phyloP scores from a whole-genome alignment of 2,329 filamentous ascomycete species.

The Atkinsonella hypoxylon region DNA sequence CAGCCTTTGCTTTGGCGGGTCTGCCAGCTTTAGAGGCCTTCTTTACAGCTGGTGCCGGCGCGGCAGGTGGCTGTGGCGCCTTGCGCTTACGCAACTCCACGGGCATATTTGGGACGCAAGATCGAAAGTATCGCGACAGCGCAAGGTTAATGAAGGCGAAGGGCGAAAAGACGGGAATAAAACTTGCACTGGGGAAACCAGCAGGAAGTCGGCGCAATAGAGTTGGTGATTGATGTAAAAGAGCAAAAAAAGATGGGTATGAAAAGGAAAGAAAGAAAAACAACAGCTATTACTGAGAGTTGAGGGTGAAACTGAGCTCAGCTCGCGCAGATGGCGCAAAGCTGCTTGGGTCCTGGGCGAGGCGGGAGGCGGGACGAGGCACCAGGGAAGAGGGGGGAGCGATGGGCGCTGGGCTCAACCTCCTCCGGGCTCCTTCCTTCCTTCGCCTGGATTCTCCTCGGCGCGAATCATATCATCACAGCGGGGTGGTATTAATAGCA shows the following conservation, averaged over 20 bases:
- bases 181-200: no score
- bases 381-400: no score
- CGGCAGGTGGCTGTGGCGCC: slow-evolving; percentile 34
- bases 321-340: not conserved
- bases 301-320: slow-evolving; percentile 9
- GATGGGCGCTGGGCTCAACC: not conserved
- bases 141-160: no score
- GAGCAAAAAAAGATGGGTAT: not conserved
- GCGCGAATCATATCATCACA: not conserved
- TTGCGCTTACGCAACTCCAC: slow-evolving; percentile 51
- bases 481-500: no score
- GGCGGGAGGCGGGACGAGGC: not conserved
- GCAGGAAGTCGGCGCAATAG: no score
- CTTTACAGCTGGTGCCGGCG: slow-evolving; percentile 30
- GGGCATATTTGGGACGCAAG: slow-evolving; percentile 31
- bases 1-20: slow-evolving; percentile 22
- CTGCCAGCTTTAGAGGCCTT: slow-evolving; percentile 29
- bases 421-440: no score
- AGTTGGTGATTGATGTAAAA: not conserved
- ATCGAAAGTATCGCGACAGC: no score
- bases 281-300: not conserved
- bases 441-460: not conserved
- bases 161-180: no score
- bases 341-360: not conserved
- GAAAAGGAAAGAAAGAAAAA: slow-evolving; percentile 4